Conservation (phyloP, 495 filamentous ascomycete species). For the Lophiotrema nucula region DNA sequence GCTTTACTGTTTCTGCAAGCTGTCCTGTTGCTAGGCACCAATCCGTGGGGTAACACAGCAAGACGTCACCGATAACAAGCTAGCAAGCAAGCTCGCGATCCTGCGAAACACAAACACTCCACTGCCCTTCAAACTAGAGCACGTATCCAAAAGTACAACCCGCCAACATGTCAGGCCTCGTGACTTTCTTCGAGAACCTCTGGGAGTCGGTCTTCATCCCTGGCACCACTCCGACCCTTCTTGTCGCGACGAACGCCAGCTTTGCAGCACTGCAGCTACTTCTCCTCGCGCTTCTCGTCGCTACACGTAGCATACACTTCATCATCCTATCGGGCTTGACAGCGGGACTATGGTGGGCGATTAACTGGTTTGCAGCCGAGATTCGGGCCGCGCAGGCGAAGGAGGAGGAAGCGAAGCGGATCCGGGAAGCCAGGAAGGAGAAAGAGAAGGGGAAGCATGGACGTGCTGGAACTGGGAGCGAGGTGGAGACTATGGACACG, state of each 20-base stretch:
- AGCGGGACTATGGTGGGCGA: slow-evolving; percentile 81
- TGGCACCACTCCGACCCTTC: slow-evolving; percentile 79
- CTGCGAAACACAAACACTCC: slow-evolving; percentile 15
- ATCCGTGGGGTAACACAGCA: slow-evolving; percentile 8
- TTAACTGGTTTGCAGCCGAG: slow-evolving; percentile 95
- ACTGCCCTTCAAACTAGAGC: too few species aligned
- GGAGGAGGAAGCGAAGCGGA: slow-evolving; percentile 62
- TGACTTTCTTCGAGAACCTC: slow-evolving; percentile 74
- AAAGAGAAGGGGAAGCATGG: slow-evolving; percentile 38
- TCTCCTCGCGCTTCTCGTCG: slow-evolving; percentile 71
- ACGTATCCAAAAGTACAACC: too few species aligned
- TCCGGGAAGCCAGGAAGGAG: slow-evolving; percentile 43
- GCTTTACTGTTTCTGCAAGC: not conserved
- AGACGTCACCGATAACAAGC: slow-evolving; percentile 27
- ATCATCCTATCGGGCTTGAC: slow-evolving; percentile 72
- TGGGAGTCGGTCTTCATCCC: slow-evolving; percentile 91
- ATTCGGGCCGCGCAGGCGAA: slow-evolving; percentile 62
- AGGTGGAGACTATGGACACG: slow-evolving; percentile 40
- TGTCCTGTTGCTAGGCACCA: slow-evolving; percentile 29
- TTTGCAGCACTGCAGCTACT: slow-evolving; percentile 83
- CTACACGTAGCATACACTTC: slow-evolving; percentile 88
- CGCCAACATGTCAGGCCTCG: slow-evolving; percentile 67
- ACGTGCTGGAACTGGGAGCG: slow-evolving; percentile 36
- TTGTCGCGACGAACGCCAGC: slow-evolving; percentile 85
- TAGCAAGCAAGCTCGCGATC: not conserved